Percentiles rank a stretch among this genome's conserved stretches.
Evolutionary conservation across 257 asterid species (phyloP).

Genomic region (Prunella vulgaris): DNA sequence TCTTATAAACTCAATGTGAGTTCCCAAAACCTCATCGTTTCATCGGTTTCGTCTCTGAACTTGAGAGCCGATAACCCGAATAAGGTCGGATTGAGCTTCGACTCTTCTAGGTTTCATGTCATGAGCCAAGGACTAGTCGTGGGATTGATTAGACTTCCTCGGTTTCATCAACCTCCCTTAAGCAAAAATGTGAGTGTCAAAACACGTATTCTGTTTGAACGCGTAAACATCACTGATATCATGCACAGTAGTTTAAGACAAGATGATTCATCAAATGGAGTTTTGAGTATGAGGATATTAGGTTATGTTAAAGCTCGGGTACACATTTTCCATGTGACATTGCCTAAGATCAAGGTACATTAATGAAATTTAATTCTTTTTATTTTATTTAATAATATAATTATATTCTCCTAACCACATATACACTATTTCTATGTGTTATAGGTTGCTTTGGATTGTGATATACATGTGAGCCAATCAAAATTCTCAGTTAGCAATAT

Average conservation of each 20-base stretch:
- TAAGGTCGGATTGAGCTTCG: conserved; percentile 46
- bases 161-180: conserved; percentile 59
- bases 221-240: conserved; percentile 43
- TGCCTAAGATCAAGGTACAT: conserved; percentile 44
- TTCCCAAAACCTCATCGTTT: conserved; percentile 36
- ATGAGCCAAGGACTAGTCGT: conserved; percentile 49
- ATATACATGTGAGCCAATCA: conserved; percentile 31
- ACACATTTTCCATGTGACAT: conserved; percentile 29
- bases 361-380: no score
- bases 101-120: conserved; percentile 41
- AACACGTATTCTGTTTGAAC: conserved; percentile 30
- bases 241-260: conserved; percentile 26
- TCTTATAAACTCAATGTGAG: conserved; percentile 42
- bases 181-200: conserved; percentile 46
- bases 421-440: background rate
- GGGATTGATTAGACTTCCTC: conserved; percentile 54
- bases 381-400: background rate
- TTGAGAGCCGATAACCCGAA: conserved; percentile 52
- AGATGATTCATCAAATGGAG: conserved; percentile 20
- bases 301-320: conserved; percentile 52
- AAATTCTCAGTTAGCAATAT: conserved; percentile 27
- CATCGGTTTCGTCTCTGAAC: conserved; percentile 38
- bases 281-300: conserved; percentile 33
- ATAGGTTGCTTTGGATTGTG: conserved; percentile 67
- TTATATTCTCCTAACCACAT: background rate